These are phyloP conservation scores for Aureobasidium uvarum DNA, from an alignment of 2,329 filamentous ascomycete species.

Conservation along the genomic window DNA sequence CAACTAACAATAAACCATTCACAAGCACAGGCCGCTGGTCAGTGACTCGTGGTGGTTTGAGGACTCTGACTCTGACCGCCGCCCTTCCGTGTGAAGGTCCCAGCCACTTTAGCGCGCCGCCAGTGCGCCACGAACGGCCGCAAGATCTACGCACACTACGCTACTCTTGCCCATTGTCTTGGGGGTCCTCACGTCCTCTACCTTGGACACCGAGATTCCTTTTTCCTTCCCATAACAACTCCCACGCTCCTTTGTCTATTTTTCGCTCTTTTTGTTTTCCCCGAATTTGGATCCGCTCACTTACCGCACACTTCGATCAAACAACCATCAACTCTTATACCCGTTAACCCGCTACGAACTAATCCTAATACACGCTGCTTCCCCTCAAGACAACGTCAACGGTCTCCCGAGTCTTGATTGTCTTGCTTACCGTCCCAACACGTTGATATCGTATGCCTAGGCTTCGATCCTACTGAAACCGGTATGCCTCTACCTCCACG, in stretches of 20 bases:
- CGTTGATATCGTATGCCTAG: conserved; percentile 22
- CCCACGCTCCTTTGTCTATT: conserved; percentile 25
- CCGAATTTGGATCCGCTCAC: conserved; percentile 17
- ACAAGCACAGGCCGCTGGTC: conserved; percentile 5
- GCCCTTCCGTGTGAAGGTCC: conserved; percentile 8
- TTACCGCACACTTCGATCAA: conserved; percentile 23
- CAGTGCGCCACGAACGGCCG: conserved; percentile 20
- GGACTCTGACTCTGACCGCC: conserved; percentile 9
- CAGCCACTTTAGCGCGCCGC: conserved; percentile 8
- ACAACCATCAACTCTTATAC: conserved; percentile 15
- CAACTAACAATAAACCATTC: conserved; percentile 15
- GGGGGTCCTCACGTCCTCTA: conserved; percentile 10
- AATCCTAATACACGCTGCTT: conserved; percentile 27
- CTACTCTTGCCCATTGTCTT: conserved; percentile 13
- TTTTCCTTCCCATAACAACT: conserved; percentile 20
- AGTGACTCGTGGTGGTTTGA: conserved; percentile 14
- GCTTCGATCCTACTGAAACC: conserved; percentile 17
- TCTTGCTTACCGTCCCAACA: background rate
- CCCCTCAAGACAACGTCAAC: conserved; percentile 25
- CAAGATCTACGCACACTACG: conserved; percentile 16
- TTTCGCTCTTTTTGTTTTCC: conserved; percentile 23
- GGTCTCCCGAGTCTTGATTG: conserved; percentile 12
- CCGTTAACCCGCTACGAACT: conserved; percentile 24
- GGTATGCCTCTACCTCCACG: conserved; percentile 21
- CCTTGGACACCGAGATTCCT: conserved; percentile 17